These are phyloP conservation scores for Odontarrhena argentea DNA, from an alignment of 345 rosid genomes.

Conservation along the genomic window DNA sequence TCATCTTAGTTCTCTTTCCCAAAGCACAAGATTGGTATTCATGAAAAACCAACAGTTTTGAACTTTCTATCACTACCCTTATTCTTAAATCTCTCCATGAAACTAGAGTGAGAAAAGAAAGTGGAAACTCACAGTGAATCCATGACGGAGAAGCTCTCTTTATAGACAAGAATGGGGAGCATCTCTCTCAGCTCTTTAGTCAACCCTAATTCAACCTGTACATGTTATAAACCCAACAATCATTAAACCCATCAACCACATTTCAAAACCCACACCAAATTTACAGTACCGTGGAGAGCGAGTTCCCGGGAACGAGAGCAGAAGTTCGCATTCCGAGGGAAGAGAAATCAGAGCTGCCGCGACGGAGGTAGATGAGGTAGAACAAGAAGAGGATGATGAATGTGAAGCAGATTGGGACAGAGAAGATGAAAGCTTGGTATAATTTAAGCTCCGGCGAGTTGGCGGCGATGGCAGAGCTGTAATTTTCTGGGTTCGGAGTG, in stretches of 20 bases:
- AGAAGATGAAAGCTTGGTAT: slow-evolving; percentile 74
- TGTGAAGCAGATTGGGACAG: slow-evolving; percentile 80
- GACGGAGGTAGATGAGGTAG: slow-evolving; percentile 80
- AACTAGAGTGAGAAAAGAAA: too few relatives aligned
- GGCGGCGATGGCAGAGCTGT: slow-evolving; percentile 27
- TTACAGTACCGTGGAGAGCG: slow-evolving; percentile 41
- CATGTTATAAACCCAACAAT: slow-evolving; percentile 10
- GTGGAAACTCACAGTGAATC: slow-evolving; percentile 69
- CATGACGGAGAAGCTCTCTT: slow-evolving; percentile 73
- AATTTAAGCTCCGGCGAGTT: slow-evolving; percentile 63
- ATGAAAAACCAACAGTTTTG: not conserved
- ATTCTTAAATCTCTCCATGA: not conserved
- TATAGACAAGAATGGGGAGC: slow-evolving; percentile 78
- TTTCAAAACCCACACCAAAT: not conserved
- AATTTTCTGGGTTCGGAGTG: slow-evolving; percentile 34
- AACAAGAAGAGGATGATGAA: slow-evolving; percentile 72
- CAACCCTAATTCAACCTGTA: slow-evolving; percentile 72
- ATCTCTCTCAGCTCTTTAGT: slow-evolving; percentile 88
- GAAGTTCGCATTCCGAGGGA: slow-evolving; percentile 61
- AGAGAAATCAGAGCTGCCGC: slow-evolving; percentile 61
- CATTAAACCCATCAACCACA: slow-evolving; percentile 16
- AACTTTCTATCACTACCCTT: slow-evolving; percentile 1
- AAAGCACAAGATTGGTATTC: not conserved
- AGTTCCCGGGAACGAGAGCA: slow-evolving; percentile 29
- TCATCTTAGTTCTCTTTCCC: slow-evolving; percentile 11